Conservation (phyloP, 306 rosid species). For the Quercus ilex region DNA sequence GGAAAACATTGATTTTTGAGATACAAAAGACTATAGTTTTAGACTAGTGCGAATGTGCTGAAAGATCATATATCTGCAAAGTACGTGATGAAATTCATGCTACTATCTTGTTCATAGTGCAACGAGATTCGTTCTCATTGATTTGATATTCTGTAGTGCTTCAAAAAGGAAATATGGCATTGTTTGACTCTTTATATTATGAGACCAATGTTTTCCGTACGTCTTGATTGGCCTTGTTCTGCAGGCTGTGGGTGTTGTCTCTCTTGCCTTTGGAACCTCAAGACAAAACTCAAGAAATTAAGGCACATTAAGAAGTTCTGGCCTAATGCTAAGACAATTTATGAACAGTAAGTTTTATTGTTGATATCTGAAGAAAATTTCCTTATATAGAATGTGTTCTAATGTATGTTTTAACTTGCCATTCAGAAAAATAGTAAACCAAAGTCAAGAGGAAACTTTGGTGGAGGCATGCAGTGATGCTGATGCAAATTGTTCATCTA, state of each 20-base stretch:
- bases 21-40: neutral
- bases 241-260: constrained; percentile 73
- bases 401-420: neutral
- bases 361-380: neutral
- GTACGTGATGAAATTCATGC: neutral
- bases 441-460: too few relatives aligned
- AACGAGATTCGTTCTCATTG: neutral
- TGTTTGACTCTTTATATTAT: neutral
- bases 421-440: neutral
- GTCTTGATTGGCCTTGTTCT: constrained; percentile 16
- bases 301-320: constrained; percentile 37
- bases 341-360: constrained; percentile 15
- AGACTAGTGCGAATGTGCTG: neutral
- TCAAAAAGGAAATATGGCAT: neutral
- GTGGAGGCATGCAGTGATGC: too few relatives aligned
- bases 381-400: neutral
- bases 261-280: constrained; percentile 41
- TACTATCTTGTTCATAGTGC: neutral
- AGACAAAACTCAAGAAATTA: constrained; percentile 40
- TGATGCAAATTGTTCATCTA: neutral
- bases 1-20: neutral
- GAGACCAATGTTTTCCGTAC: neutral
- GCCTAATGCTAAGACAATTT: constrained; percentile 17
- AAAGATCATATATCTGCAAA: neutral
- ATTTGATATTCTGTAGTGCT: neutral